These are phyloP conservation scores for Pueraria montana DNA, from an alignment of 306 rosid species.

Conservation along the genomic window DNA sequence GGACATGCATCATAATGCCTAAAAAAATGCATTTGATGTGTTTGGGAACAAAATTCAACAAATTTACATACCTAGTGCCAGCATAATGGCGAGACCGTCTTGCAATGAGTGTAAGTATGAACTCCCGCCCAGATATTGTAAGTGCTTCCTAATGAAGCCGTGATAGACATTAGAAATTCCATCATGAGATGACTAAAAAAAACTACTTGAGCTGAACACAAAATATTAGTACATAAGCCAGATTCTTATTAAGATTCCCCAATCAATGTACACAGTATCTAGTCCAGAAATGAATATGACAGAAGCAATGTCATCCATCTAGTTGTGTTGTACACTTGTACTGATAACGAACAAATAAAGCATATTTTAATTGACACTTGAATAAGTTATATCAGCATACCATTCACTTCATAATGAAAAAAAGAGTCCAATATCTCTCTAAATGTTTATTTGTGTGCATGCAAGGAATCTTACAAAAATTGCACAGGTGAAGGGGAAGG, in stretches of 20 bases:
- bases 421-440: not conserved
- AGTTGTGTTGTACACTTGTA: constrained; percentile 12
- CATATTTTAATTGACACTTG: constrained; percentile 19
- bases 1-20: constrained; percentile 7
- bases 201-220: constrained; percentile 9
- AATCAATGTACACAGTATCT: not conserved
- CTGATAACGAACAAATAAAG: constrained; percentile 14
- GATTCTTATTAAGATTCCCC: constrained; percentile 17
- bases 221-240: constrained; percentile 13
- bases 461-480: not conserved
- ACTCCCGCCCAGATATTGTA: constrained; percentile 64
- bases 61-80: constrained; percentile 80
- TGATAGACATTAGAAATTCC: constrained; percentile 21
- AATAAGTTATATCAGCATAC: constrained; percentile 15
- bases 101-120: constrained; percentile 82
- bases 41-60: constrained; percentile 21
- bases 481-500: constrained; percentile 7
- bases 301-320: constrained; percentile 28
- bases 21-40: not conserved
- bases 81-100: constrained; percentile 96
- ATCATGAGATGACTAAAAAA: not conserved
- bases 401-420: not conserved
- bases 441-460: not conserved
- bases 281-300: constrained; percentile 11
- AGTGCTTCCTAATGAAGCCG: constrained; percentile 67